phyloP scores from a whole-genome alignment of 1,139 yeast species.

The Saccharomycopsis crataegensis region DNA sequence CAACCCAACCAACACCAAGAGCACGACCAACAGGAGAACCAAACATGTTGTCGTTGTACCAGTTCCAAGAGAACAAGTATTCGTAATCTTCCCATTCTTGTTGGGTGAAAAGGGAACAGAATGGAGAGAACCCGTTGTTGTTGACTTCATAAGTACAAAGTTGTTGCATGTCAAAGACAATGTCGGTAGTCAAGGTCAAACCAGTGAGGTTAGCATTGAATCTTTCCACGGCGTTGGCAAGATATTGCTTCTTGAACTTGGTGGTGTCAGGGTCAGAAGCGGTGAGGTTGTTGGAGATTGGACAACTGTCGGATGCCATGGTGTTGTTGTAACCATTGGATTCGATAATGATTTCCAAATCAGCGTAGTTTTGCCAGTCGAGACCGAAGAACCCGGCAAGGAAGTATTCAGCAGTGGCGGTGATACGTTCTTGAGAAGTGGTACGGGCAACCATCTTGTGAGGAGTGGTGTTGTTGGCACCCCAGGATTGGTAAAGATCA shows the following conservation, averaged over 20 bases:
- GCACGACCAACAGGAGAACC: constrained; percentile 18
- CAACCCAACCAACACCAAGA: constrained; percentile 21
- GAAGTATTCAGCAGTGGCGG: constrained; percentile 19
- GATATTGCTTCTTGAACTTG: constrained; percentile 2
- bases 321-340: constrained; percentile 20
- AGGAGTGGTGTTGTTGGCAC: background rate
- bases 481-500: constrained; percentile 14
- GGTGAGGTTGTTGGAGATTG: constrained; percentile 4
- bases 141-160: constrained; percentile 31
- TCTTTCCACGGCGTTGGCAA: constrained; percentile 25
- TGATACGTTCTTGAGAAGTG: constrained; percentile 20
- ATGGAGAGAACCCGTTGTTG: constrained; percentile 27
- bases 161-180: constrained; percentile 25
- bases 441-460: constrained; percentile 20
- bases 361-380: constrained; percentile 21
- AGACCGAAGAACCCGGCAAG: constrained; percentile 21
- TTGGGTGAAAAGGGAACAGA: constrained; percentile 28
- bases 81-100: constrained; percentile 28
- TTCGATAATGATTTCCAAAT: constrained; percentile 21
- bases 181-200: constrained; percentile 23
- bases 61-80: constrained; percentile 25
- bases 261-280: background rate
- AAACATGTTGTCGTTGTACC: constrained; percentile 21
- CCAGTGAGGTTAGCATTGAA: constrained; percentile 28
- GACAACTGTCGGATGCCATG: constrained; percentile 19